Percentiles rank a stretch among this genome's conserved stretches.
Evolutionary conservation across 129 eudicot species (phyloP).

Genomic region (Flaveria bidentis): DNA sequence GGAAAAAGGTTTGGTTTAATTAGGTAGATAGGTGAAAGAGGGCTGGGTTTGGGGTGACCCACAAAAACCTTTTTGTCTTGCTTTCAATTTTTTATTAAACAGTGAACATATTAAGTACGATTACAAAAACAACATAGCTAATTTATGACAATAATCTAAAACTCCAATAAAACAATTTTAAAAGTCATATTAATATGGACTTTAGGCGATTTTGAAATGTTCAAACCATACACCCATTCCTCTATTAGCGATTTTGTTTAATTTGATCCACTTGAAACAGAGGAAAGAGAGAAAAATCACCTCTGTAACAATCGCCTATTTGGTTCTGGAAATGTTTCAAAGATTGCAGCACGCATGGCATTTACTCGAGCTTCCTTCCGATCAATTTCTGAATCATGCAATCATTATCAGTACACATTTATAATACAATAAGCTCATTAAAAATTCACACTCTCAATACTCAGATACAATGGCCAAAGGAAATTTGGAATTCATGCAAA

Average conservation of each 20-base stretch:
- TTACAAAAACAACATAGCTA: too few relatives aligned
- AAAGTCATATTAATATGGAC: background rate
- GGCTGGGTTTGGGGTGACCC: too few relatives aligned
- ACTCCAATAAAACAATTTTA: background rate
- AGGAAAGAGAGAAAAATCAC: slow-evolving; percentile 33
- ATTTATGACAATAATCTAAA: too few relatives aligned
- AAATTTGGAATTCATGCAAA: background rate
- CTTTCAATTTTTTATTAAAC: too few relatives aligned
- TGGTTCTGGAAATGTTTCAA: slow-evolving; percentile 97
- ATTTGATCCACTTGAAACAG: background rate
- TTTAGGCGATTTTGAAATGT: background rate
- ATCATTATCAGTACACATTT: slow-evolving; percentile 1
- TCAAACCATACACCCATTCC: background rate
- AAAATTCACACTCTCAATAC: background rate
- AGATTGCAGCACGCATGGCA: slow-evolving; percentile 81
- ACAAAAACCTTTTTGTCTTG: too few relatives aligned
- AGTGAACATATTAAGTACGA: too few relatives aligned
- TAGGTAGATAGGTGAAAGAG: too few relatives aligned
- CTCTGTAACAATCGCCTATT: slow-evolving; percentile 91
- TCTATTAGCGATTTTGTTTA: background rate
- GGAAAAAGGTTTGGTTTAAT: background rate
- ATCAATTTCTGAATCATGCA: slow-evolving; percentile 62
- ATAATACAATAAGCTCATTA: background rate
- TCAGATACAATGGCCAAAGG: background rate
- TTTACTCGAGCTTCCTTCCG: slow-evolving; percentile 81